Base-by-base conservation (phyloP, 495 filamentous ascomycete genomes). In the Penicillium odoratum region DNA sequence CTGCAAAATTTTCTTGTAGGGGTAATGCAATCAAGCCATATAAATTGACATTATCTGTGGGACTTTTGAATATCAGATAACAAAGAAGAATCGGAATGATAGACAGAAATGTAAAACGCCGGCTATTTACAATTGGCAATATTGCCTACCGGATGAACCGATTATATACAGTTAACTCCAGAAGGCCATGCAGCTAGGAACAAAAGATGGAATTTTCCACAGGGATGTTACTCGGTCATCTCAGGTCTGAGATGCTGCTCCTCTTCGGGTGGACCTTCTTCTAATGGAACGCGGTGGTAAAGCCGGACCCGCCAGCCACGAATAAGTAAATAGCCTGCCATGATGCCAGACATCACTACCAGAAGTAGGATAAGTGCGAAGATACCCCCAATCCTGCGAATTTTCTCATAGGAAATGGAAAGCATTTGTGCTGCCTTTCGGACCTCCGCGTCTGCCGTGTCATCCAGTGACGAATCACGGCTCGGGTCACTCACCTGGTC, bases 301-400 rank as follows among this genome's bases (percentile, higher is more conserved):
- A 69, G 47, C 15, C 59, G 64, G 61, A 69, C 59, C 48, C 66
- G 64, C 66, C 66, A 69, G 57, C 66, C 66, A 21, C 66, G 64
- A 54, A 67, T 61, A 21, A 69, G 46, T 56, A 69, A 7, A 48
- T 56, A 69, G 26, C 48, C 44, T 5, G 59, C 61, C 52, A 69
- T 55, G 45, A 69, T 55, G 42, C 48, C 57, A 29, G n/a, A 18
- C 53, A 67, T 65, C 30, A 64, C 21, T 42, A 53, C 59, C 30
- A 69, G 36, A n/a, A 69, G 61, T 25, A 69, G 29, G 42, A 67
- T 42, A 11, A 69, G 55, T 16, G 61, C 59, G 38, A 69, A 64
- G 16, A 62, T 6, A 21, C 64, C 64, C 7, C 66, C 57, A 30
- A 69, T 64, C 29, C 36, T 62, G 48, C 64, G 66, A 10, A 69